Percentiles rank a stretch among this genome's conserved stretches.
Conservation (phyloP, 2,329 filamentous ascomycete genomes). For the Macrophomina phaseolina region DNA sequence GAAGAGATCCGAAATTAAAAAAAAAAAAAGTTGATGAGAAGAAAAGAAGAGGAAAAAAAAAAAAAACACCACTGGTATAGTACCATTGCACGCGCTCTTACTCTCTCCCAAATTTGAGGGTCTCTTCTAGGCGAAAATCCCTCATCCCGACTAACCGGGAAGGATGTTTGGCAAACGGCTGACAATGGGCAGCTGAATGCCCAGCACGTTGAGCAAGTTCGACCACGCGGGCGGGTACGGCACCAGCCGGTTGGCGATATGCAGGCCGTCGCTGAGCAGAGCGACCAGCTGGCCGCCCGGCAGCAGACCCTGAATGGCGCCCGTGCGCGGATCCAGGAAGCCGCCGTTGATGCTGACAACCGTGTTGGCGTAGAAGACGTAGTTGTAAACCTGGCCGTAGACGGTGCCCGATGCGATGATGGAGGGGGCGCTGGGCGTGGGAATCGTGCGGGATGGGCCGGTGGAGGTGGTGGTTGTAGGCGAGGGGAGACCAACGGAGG, state of each 20-base stretch:
- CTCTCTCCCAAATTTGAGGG: too few species aligned
- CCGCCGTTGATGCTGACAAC: constrained; percentile 24
- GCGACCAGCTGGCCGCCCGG: constrained; percentile 23
- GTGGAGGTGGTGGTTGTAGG: background rate
- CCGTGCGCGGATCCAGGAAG: constrained; percentile 23
- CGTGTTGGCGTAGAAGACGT: constrained; percentile 27
- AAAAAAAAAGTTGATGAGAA: too few species aligned
- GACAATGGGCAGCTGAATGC: constrained; percentile 13
- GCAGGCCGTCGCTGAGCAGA: constrained; percentile 19
- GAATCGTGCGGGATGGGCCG: background rate
- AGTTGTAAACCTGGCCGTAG: constrained; percentile 27
- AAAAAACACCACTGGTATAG: too few species aligned
- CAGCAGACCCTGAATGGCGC: constrained; percentile 18
- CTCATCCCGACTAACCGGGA: background rate
- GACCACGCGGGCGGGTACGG: constrained; percentile 20
- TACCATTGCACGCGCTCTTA: too few species aligned
- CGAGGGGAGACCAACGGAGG: background rate
- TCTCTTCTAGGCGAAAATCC: too few species aligned
- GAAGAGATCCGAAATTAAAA: too few species aligned
- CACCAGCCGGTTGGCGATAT: constrained; percentile 25
- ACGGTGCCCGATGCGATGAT: constrained; percentile 23
- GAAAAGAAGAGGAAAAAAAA: too few species aligned
- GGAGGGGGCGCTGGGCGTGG: background rate
- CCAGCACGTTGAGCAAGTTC: background rate
- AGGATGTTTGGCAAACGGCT: constrained; percentile 14